Evolutionary conservation across 768 basidiomycete genomes (phyloP).

Genomic region (Lactarius pseudohatsudake): DNA sequence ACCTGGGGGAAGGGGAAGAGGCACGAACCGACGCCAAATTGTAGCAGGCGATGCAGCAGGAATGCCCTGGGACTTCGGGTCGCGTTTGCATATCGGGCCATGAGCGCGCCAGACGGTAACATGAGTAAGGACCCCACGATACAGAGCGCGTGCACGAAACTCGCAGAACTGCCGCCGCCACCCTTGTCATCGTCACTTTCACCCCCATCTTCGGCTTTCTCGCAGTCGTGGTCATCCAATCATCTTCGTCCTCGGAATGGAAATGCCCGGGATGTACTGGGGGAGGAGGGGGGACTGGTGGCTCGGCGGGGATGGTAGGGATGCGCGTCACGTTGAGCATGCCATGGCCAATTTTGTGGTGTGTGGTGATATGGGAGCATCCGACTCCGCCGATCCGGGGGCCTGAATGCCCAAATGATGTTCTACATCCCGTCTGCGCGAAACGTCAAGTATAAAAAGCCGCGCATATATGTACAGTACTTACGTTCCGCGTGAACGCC

Average conservation of each 20-base stretch:
- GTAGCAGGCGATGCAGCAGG: constrained; percentile 45
- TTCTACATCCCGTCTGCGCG: constrained; percentile 33
- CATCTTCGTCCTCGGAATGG: background rate
- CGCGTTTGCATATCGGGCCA: constrained; percentile 15
- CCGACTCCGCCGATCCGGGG: constrained; percentile 37
- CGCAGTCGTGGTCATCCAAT: background rate
- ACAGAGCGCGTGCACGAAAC: constrained; percentile 54
- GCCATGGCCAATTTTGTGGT: constrained; percentile 44
- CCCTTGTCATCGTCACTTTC: too few species aligned
- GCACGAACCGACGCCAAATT: constrained; percentile 15
- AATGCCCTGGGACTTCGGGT: constrained; percentile 46
- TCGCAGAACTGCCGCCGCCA: constrained; percentile 30
- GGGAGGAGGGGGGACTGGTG: background rate
- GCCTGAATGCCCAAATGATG: too few species aligned
- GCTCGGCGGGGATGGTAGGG: background rate
- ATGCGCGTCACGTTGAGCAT: constrained; percentile 32
- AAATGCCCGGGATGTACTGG: background rate
- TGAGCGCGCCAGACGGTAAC: too few species aligned
- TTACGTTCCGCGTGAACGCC: constrained; percentile 11
- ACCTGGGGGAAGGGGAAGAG: background rate
- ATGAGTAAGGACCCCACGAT: constrained; percentile 51
- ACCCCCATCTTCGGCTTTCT: background rate
- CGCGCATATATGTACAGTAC: too few species aligned
- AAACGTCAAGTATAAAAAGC: too few species aligned
- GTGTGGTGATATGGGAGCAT: constrained; percentile 49